phyloP scores from a whole-genome alignment of 2,329 filamentous ascomycete genomes.

The Colletotrichum orchidophilum region DNA sequence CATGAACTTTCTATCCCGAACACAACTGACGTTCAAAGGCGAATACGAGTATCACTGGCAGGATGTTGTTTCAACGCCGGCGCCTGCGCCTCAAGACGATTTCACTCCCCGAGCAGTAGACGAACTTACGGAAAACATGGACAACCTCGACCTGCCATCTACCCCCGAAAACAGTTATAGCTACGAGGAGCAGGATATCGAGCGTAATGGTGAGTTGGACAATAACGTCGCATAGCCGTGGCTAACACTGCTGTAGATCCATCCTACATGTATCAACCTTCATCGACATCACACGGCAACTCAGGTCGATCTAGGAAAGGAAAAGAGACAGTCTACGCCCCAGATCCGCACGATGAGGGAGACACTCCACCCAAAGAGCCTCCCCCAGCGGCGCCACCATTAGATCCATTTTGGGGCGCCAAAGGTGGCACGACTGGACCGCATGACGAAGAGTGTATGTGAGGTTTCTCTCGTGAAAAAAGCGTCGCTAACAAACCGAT shows the following conservation, averaged over 20 bases:
- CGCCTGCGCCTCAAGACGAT: conserved; percentile 31
- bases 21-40: conserved; percentile 35
- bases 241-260: conserved; percentile 5
- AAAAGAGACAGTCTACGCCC: conserved; percentile 5
- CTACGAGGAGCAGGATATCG: not conserved
- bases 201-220: not conserved
- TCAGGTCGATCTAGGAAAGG: conserved; percentile 18
- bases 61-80: conserved; percentile 16
- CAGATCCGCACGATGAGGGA: conserved; percentile 9
- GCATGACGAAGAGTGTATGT: conserved; percentile 7
- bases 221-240: not conserved
- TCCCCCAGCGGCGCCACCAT: not conserved
- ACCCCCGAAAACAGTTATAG: conserved; percentile 7
- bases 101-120: conserved; percentile 39
- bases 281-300: not conserved
- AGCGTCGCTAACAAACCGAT: not conserved
- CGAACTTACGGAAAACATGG: conserved; percentile 31
- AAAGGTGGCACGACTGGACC: not conserved
- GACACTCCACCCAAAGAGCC: not conserved
- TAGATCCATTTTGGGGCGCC: conserved; percentile 27
- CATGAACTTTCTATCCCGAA: not conserved
- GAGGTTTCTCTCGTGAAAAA: not conserved
- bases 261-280: not conserved
- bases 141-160: conserved; percentile 7
- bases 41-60: conserved; percentile 39